Base-by-base conservation (phyloP, 2,329 filamentous ascomycete genomes). In the Pseudogymnoascus sp. region DNA sequence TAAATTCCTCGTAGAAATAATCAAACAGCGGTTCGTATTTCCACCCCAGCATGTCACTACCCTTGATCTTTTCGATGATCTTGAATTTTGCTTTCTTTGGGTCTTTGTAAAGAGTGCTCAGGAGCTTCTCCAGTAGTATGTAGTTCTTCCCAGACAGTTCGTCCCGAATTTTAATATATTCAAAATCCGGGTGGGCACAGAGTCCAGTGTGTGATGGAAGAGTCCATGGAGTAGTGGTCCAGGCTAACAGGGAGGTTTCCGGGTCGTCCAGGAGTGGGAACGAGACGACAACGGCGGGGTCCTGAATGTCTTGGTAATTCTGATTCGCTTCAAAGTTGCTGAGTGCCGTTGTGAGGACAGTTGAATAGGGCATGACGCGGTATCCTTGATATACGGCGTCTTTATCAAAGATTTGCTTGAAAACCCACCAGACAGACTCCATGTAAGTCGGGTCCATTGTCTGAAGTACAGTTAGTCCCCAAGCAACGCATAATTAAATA, bases 391-490 rank as follows among this genome's bases (percentile, higher is more conserved):
- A 97, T 63, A 97, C 91, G 66, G 89, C 81, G 64, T 86, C 90
- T 77, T 96, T 96, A 70, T 96, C 90, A 74, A 91, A 96, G 23
- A 97, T 82, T 74, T 93, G 86, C 79, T 95, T 96, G 81, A 96
- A 96, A 16, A 95, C 89, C 93, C 93, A 97, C 93, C 93, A 97
- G 68, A 90, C 86, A 0, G 89, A 89, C 79, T 97, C 93, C 93
- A 97, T 97, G 78, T 96, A 97, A 18, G 81, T 87, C n/a, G 88
- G 83, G 75, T 97, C 89, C 91, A 97, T 96, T 37, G 91, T 96
- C 88, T 89, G 71, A 45, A 37, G 31, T 10, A 31, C 26, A 16
- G 16, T 12, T 26, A 29, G 14, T 26, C 18, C 21, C 34, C 60
- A 57, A 57, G 2, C 18, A 40, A 47, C 29, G 16, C 42, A 37